Percentiles rank a stretch among this genome's conserved stretches.
phyloP scores from a whole-genome alignment of 345 rosid genomes.

The Eutrema heterophyllum region DNA sequence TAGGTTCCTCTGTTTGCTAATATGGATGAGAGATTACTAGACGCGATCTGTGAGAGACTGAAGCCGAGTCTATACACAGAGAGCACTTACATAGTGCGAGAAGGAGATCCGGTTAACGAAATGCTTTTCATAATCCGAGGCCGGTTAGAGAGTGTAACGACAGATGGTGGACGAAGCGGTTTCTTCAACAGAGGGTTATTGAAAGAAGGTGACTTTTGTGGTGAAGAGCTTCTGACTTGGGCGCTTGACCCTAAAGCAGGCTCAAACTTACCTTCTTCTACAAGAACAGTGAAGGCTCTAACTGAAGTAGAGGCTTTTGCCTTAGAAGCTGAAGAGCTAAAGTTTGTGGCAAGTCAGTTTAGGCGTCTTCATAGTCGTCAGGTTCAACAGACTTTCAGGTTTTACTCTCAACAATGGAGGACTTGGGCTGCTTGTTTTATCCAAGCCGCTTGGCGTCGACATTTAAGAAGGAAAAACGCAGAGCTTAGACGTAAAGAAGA shows the following conservation, averaged over 20 bases:
- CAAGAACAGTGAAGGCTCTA: slow-evolving; percentile 68
- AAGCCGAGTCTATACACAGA: slow-evolving; percentile 80
- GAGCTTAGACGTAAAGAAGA: slow-evolving; percentile 55
- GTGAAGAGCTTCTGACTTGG: slow-evolving; percentile 91
- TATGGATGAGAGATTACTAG: slow-evolving; percentile 80
- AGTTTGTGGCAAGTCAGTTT: slow-evolving; percentile 81
- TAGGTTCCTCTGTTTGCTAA: slow-evolving; percentile 86
- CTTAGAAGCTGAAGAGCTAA: slow-evolving; percentile 78
- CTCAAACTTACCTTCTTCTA: slow-evolving; percentile 68
- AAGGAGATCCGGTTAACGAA: slow-evolving; percentile 87
- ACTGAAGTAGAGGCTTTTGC: slow-evolving; percentile 88
- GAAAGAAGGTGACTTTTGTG: slow-evolving; percentile 79
- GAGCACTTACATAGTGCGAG: slow-evolving; percentile 62
- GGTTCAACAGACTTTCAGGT: slow-evolving; percentile 78
- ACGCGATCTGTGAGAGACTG: slow-evolving; percentile 85
- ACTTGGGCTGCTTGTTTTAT: slow-evolving; percentile 88
- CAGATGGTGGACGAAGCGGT: slow-evolving; percentile 91
- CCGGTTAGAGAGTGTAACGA: slow-evolving; percentile 75
- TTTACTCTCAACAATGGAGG: slow-evolving; percentile 94
- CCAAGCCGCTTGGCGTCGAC: slow-evolving; percentile 74
- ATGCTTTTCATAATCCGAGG: slow-evolving; percentile 88
- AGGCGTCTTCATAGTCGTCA: slow-evolving; percentile 85
- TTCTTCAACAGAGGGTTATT: slow-evolving; percentile 68
- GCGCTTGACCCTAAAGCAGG: slow-evolving; percentile 84
- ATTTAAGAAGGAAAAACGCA: slow-evolving; percentile 49